Conservation (phyloP, 2,329 filamentous ascomycete species). For the Apiospora phragmitis region DNA sequence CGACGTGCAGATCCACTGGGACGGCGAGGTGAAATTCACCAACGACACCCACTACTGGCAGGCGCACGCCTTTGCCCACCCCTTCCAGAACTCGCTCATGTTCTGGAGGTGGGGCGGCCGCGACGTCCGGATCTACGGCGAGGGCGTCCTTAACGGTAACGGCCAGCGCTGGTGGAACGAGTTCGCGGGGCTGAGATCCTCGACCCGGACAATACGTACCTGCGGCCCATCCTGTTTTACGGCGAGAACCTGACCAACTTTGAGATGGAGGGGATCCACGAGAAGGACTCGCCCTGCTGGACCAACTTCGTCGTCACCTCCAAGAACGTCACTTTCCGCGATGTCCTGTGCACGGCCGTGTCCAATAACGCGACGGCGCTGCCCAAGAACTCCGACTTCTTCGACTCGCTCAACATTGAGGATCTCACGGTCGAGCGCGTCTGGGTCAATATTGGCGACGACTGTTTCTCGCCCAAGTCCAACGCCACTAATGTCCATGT, state of each 20-base stretch:
- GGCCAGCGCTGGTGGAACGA: constrained; percentile 47
- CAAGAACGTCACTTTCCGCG: constrained; percentile 53
- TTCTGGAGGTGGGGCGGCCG: constrained; percentile 66
- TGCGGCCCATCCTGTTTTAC: constrained; percentile 60
- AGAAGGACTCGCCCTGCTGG: constrained; percentile 64
- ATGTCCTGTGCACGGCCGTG: constrained; percentile 54
- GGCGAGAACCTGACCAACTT: constrained; percentile 62
- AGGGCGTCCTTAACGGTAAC: constrained; percentile 57
- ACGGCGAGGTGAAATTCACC: constrained; percentile 54
- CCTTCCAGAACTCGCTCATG: constrained; percentile 53
- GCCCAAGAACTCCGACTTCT: constrained; percentile 64
- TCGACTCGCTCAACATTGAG: constrained; percentile 60
- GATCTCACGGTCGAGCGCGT: constrained; percentile 51
- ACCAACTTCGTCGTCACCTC: constrained; percentile 62
- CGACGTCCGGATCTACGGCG: constrained; percentile 60
- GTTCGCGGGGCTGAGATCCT: constrained; percentile 46
- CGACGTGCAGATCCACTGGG: constrained; percentile 57
- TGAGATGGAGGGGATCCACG: constrained; percentile 56
- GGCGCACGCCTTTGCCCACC: constrained; percentile 39
- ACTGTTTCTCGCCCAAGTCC: constrained; percentile 62
- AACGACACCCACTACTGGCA: constrained; percentile 47
- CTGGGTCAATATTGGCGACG: constrained; percentile 56
- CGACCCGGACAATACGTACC: constrained; percentile 54
- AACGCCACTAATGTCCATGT: constrained; percentile 60
- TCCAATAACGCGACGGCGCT: constrained; percentile 45